phyloP scores from a whole-genome alignment of 2,329 filamentous ascomycete genomes.

The Sporothrix sp. region DNA sequence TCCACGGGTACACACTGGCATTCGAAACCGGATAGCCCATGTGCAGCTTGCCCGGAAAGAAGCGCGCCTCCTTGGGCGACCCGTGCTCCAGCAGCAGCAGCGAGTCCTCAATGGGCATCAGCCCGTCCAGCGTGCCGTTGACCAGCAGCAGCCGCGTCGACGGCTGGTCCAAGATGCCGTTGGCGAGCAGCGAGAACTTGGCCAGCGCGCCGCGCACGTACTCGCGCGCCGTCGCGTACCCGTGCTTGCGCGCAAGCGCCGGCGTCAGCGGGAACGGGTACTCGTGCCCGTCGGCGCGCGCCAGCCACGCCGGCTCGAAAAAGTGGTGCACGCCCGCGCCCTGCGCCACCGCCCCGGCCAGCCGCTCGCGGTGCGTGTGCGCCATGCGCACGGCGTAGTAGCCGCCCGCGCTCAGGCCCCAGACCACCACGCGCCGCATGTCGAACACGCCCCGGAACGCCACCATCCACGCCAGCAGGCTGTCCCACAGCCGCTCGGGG shows the following conservation, averaged over 20 bases:
- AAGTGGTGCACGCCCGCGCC: conserved; percentile 55
- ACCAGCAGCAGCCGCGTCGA: conserved; percentile 50
- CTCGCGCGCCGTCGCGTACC: conserved; percentile 46
- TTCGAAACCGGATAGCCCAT: conserved; percentile 60
- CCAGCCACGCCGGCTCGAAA: conserved; percentile 49
- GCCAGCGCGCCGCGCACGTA: conserved; percentile 45
- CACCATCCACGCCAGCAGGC: conserved; percentile 50
- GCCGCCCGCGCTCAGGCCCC: conserved; percentile 56
- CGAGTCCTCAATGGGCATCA: conserved; percentile 60
- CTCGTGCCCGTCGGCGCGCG: conserved; percentile 54
- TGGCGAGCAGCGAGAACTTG: conserved; percentile 54
- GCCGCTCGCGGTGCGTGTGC: conserved; percentile 48
- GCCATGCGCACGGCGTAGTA: conserved; percentile 61
- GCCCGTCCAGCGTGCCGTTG: conserved; percentile 52
- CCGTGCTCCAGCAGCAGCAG: conserved; percentile 56
- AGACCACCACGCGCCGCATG: conserved; percentile 46
- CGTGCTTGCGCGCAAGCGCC: conserved; percentile 52
- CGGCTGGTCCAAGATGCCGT: conserved; percentile 45
- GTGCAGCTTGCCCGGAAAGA: conserved; percentile 51
- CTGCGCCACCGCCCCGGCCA: conserved; percentile 51
- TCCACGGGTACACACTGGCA: conserved; percentile 48
- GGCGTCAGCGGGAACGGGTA: conserved; percentile 51
- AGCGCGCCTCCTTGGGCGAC: conserved; percentile 54
- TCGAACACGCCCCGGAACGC: conserved; percentile 40
- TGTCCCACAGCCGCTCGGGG: conserved; percentile 53